A percentile compares a stretch with the other conserved stretches of the same genome.
phyloP scores from a whole-genome alignment of 306 rosid species.

The Styphnolobium japonicum region DNA sequence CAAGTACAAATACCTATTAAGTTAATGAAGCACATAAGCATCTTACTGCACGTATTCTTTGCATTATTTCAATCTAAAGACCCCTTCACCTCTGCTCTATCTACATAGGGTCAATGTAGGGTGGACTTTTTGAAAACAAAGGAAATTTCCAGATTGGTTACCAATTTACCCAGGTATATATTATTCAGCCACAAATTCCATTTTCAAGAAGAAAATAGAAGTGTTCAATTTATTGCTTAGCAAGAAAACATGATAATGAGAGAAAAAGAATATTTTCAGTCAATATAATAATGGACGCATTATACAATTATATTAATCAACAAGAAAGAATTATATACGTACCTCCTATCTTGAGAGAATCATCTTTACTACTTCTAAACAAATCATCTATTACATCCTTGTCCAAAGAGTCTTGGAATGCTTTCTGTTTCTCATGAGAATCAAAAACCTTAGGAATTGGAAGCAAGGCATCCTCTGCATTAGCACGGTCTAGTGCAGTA shows the following conservation, averaged over 20 bases:
- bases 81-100: constrained; percentile 3
- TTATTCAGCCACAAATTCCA: neutral
- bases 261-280: neutral
- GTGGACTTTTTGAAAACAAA: neutral
- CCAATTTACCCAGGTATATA: neutral
- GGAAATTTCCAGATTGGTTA: neutral
- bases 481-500: constrained; percentile 81
- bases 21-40: neutral
- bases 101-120: neutral
- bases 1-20: neutral
- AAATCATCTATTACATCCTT: constrained; percentile 33
- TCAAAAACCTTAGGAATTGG: constrained; percentile 76
- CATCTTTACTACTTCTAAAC: constrained; percentile 35
- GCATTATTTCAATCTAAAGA: neutral
- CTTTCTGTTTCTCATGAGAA: constrained; percentile 44
- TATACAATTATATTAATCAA: constrained; percentile 17
- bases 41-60: neutral
- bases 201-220: neutral
- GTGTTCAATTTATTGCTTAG: neutral
- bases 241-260: constrained; percentile 4
- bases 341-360: constrained; percentile 49
- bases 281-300: neutral
- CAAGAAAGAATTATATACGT: constrained; percentile 1
- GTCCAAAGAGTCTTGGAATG: constrained; percentile 34
- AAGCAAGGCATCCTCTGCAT: constrained; percentile 87